Conservation (phyloP, 139 green algal genomes). For the Nannochloris sp. region DNA sequence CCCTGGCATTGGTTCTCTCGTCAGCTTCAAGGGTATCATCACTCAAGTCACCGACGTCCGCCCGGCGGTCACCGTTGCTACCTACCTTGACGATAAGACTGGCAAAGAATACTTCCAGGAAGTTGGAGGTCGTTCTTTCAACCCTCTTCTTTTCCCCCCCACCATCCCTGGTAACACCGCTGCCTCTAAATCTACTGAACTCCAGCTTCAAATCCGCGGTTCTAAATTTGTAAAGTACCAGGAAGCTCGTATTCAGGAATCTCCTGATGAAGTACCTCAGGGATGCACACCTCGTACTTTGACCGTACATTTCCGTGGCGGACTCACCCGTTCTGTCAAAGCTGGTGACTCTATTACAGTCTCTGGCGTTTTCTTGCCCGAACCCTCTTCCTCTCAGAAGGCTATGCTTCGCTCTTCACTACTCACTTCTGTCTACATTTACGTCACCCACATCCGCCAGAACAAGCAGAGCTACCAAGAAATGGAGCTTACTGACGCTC, state of each 20-base stretch:
- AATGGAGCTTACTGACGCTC: conserved; percentile 33
- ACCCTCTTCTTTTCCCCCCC: conserved; percentile 46
- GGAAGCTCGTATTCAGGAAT: conserved; percentile 69
- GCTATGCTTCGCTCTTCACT: conserved; percentile 55
- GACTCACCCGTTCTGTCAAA: conserved; percentile 78
- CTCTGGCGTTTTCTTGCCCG: conserved; percentile 86
- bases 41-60: conserved; percentile 91
- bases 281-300: conserved; percentile 87
- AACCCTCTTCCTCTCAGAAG: conserved; percentile 65
- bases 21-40: conserved; percentile 84
- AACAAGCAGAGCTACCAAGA: conserved; percentile 71
- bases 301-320: conserved; percentile 76
- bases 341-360: conserved; percentile 80
- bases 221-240: conserved; percentile 95
- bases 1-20: conserved; percentile 76
- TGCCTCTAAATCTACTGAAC: not conserved
- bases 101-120: conserved; percentile 95
- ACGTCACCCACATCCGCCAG: conserved; percentile 69
- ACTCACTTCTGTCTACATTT: conserved; percentile 84
- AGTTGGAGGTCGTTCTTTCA: conserved; percentile 64
- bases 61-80: conserved; percentile 82
- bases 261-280: conserved; percentile 71
- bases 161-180: not conserved
- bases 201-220: conserved; percentile 66
- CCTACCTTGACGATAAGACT: conserved; percentile 86